Percentiles rank a stretch among this genome's conserved stretches.
phyloP scores from a whole-genome alignment of 257 asterid genomes.

The Plantago elongata region DNA sequence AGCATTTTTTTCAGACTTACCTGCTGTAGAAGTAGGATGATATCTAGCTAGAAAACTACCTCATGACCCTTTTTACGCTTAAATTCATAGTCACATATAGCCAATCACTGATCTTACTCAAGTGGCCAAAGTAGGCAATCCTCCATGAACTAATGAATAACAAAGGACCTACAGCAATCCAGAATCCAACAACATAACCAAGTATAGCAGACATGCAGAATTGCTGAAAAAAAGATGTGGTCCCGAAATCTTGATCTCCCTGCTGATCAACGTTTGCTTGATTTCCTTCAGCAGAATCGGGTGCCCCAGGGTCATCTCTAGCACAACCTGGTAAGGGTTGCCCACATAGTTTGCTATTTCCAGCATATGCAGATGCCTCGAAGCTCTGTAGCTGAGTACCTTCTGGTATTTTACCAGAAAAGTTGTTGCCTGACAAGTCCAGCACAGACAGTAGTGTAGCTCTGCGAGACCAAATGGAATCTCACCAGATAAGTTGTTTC shows the following conservation, averaged over 20 bases:
- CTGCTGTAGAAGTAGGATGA: too few species aligned
- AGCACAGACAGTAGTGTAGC: neutral
- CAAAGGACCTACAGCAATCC: neutral
- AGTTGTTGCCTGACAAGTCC: constrained; percentile 3
- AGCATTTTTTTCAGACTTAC: too few species aligned
- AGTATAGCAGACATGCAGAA: constrained; percentile 12
- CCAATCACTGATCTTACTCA: constrained; percentile 15
- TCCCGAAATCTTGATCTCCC: constrained; percentile 8
- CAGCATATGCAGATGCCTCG: constrained; percentile 2
- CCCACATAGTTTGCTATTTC: constrained; percentile 32
- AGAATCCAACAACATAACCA: constrained; percentile 17
- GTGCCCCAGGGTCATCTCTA: neutral
- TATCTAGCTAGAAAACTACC: too few species aligned
- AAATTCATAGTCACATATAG: constrained; percentile 11
- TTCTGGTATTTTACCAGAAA: neutral
- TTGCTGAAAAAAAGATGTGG: constrained; percentile 11
- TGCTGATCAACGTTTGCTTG: neutral
- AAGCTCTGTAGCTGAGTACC: constrained; percentile 5
- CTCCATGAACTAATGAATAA: constrained; percentile 8
- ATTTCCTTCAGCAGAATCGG: neutral
- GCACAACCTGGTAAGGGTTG: constrained; percentile 27
- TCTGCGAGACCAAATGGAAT: constrained; percentile 3
- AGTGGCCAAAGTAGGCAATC: constrained; percentile 1
- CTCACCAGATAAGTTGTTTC: constrained; percentile 2
- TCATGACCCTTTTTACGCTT: constrained; percentile 6